Base-by-base conservation (phyloP, 225 moss, liverwort and hornwort genomes). In the Sphagnum contortum region DNA sequence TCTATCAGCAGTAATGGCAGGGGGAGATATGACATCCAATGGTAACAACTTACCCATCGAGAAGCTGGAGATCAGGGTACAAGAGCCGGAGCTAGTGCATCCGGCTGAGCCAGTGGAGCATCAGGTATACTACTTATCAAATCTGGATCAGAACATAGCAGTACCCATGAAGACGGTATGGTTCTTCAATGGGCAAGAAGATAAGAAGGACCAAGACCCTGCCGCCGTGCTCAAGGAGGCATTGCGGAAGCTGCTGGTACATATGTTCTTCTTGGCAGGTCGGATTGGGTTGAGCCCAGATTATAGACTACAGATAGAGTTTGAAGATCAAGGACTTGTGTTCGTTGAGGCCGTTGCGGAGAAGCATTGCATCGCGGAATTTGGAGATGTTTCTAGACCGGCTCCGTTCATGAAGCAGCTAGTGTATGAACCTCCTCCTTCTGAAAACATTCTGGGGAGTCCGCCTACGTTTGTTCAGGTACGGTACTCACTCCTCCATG, bases 391-490 rank as follows among this genome's bases (percentile, higher is more conserved):
- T 4, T 76, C 85, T 2, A 87, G 69, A 61, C 89, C 89, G 2
- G 71, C 76, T 8, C 81, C 83, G 11, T 87, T 79, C 55, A 86
- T 90, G 72, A 77, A 77, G 11, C 75, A 93, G 82, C 79, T 98
- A 2, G 76, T 93, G 4, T 93, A 86, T 72, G 81, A 82, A 1
- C 12, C 75, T 12, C 91, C 83, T 7, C 66, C 69, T 3, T 85
- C 89, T 2, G 73, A 68, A 45, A 89, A 84, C 60, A 75, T 93
- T 9, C 74, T 98, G 5, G 89, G 93, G 69, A 70, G 87, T 55
- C 98, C 98, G 2, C 87, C 87, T 0, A 49, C 83, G 12, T 71
- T 91, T 3, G 86, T 81, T 9, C 98, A 98, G 89, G 96, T 92
- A 64, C 57, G 5, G 0, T 29, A 29, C 29, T 1, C 29, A 29